Percentiles rank a stretch among this genome's conserved stretches.
phyloP scores from a whole-genome alignment of 108 stramenopile genomes.

The Chaetoceros muelleri region DNA sequence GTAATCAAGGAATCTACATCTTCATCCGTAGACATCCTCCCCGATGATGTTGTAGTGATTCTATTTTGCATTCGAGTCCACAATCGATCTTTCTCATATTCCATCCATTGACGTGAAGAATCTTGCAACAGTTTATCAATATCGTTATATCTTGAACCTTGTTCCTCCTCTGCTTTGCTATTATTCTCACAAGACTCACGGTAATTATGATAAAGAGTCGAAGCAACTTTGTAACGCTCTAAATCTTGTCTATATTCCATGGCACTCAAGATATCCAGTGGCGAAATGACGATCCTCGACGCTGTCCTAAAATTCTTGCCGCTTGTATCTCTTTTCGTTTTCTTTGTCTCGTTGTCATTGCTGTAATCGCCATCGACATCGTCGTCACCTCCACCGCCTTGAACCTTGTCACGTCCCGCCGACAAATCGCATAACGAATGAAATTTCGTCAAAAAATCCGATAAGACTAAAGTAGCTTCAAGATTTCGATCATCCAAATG shows the following conservation, averaged over 20 bases:
- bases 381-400: background rate
- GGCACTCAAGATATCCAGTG: background rate
- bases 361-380: background rate
- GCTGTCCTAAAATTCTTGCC: background rate
- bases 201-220: too few species aligned
- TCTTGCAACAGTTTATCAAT: too few species aligned
- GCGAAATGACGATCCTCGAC: background rate
- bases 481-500: background rate
- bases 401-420: background rate
- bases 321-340: background rate
- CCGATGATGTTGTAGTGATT: background rate
- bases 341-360: background rate
- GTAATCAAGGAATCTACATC: background rate
- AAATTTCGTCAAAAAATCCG: background rate
- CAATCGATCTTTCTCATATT: background rate
- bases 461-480: background rate
- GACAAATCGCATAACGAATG: background rate
- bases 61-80: background rate
- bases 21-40: background rate
- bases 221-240: background rate
- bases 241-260: background rate
- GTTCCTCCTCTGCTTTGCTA: background rate
- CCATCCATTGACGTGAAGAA: too few species aligned
- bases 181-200: background rate
- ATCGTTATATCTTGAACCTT: background rate